A percentile compares a stretch with the other conserved stretches of the same genome.
phyloP scores from a whole-genome alignment of 2,329 filamentous ascomycete species.

The Celoporthe dispersa region DNA sequence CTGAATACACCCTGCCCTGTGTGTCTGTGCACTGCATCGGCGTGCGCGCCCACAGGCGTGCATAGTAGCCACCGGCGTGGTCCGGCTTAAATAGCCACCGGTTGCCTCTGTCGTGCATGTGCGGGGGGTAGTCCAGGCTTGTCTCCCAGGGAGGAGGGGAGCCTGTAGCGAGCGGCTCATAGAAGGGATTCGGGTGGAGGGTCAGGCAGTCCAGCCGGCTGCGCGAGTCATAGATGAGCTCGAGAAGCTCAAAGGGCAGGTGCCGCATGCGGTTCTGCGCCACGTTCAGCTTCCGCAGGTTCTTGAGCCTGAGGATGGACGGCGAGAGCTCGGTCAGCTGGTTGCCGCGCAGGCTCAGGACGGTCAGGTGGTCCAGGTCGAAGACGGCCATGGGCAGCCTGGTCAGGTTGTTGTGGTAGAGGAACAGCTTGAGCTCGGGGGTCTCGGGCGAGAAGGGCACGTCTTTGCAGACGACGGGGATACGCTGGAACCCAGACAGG shows the following conservation, averaged over 20 bases:
- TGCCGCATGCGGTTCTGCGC: slow-evolving; percentile 65
- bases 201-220: slow-evolving; percentile 55
- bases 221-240: slow-evolving; percentile 52
- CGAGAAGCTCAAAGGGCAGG: slow-evolving; percentile 66
- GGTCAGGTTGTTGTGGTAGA: slow-evolving; percentile 62
- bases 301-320: slow-evolving; percentile 59
- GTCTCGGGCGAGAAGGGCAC: slow-evolving; percentile 64
- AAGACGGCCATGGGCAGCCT: slow-evolving; percentile 65
- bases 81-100: slow-evolving; percentile 19
- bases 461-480: slow-evolving; percentile 58
- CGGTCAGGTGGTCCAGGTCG: slow-evolving; percentile 63
- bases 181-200: slow-evolving; percentile 67
- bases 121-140: too few species aligned
- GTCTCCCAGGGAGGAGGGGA: slow-evolving; percentile 27
- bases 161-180: slow-evolving; percentile 38
- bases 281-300: slow-evolving; percentile 67
- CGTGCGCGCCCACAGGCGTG: slow-evolving; percentile 32
- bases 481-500: slow-evolving; percentile 57
- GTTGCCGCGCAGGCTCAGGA: slow-evolving; percentile 70
- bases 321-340: slow-evolving; percentile 63
- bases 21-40: slow-evolving; percentile 32
- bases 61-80: slow-evolving; percentile 6
- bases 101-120: slow-evolving; percentile 18
- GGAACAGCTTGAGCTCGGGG: slow-evolving; percentile 63
- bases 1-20: slow-evolving; percentile 31